Evolutionary conservation across 2,329 filamentous ascomycete species (phyloP).

Genomic region (Talaromyces sp.): DNA sequence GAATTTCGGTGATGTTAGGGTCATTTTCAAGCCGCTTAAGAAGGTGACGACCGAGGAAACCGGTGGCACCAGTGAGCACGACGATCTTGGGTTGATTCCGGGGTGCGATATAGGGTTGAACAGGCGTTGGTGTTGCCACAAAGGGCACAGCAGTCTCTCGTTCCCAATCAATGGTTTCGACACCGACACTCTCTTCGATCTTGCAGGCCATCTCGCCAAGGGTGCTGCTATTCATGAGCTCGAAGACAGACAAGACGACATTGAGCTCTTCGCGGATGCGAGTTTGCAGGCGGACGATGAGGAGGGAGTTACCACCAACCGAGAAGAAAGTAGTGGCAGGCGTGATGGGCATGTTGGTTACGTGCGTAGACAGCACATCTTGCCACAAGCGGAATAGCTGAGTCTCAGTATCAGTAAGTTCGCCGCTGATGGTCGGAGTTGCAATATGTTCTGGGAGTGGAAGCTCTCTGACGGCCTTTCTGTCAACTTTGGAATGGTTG

Average conservation of each 20-base stretch:
- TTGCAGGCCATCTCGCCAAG: slow-evolving; percentile 44
- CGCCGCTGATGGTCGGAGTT: neutral
- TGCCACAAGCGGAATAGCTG: slow-evolving; percentile 13
- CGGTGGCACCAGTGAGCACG: slow-evolving; percentile 34
- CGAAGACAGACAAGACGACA: slow-evolving; percentile 33
- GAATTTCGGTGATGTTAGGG: slow-evolving; percentile 37
- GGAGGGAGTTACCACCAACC: slow-evolving; percentile 33
- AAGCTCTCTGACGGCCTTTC: slow-evolving; percentile 19
- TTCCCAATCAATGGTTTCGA: too few species aligned
- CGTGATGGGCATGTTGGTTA: neutral
- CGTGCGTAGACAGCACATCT: slow-evolving; percentile 4
- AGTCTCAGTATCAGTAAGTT: slow-evolving; percentile 6
- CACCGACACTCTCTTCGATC: slow-evolving; percentile 34
- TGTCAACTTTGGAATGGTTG: slow-evolving; percentile 31
- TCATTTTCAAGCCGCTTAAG: slow-evolving; percentile 40
- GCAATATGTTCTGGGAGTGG: slow-evolving; percentile 3
- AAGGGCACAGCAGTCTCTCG: slow-evolving; percentile 33
- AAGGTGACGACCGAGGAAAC: slow-evolving; percentile 46
- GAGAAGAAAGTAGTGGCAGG: slow-evolving; percentile 24
- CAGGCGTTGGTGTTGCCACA: neutral
- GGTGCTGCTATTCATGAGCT: slow-evolving; percentile 44
- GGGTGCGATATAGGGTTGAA: neutral
- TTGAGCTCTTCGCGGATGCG: slow-evolving; percentile 38
- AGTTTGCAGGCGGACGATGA: slow-evolving; percentile 37
- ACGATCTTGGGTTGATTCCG: slow-evolving; percentile 5